Percentiles rank a stretch among this genome's conserved stretches.
These are phyloP conservation scores for Barbarea vulgaris DNA, from an alignment of 345 rosid genomes.

Conservation along the genomic window DNA sequence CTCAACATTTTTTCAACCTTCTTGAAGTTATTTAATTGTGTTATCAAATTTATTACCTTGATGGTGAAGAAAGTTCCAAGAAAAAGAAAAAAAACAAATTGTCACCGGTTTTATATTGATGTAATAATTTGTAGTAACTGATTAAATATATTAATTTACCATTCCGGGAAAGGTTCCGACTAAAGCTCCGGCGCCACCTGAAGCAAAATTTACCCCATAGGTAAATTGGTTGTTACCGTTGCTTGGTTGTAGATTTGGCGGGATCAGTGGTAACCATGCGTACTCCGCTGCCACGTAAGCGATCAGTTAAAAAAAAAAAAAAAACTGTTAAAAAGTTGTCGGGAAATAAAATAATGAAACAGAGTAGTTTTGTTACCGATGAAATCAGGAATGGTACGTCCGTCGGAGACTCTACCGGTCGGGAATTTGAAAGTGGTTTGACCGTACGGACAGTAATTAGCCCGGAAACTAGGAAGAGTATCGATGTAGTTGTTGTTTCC, in stretches of 20 bases:
- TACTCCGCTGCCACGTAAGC: slow-evolving; percentile 42
- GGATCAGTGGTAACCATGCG: slow-evolving; percentile 50
- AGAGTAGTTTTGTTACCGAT: slow-evolving; percentile 36
- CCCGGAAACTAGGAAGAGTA: slow-evolving; percentile 12
- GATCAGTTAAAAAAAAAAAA: background rate
- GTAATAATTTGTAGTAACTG: background rate
- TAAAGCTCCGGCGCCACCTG: slow-evolving; percentile 56
- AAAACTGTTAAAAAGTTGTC: background rate
- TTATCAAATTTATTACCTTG: slow-evolving; percentile 47
- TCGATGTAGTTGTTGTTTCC: slow-evolving; percentile 54
- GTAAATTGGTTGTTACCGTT: slow-evolving; percentile 25
- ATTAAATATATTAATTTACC: slow-evolving; percentile 22
- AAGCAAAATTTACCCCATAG: slow-evolving; percentile 52
- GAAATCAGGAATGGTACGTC: slow-evolving; percentile 50
- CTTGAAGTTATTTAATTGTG: slow-evolving; percentile 45
- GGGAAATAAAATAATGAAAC: background rate
- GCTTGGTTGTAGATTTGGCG: slow-evolving; percentile 49
- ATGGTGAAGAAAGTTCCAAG: background rate
- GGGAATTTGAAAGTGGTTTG: slow-evolving; percentile 43
- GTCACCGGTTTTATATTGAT: background rate
- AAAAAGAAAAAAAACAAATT: background rate
- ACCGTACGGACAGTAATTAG: slow-evolving; percentile 48
- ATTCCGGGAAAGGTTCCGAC: slow-evolving; percentile 43
- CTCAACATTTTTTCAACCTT: slow-evolving; percentile 33
- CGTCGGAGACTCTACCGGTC: slow-evolving; percentile 51